Percentiles rank a stretch among this genome's conserved stretches.
phyloP scores from a whole-genome alignment of 169 alveolate species.

The Cryptosporidium xiaoi region DNA sequence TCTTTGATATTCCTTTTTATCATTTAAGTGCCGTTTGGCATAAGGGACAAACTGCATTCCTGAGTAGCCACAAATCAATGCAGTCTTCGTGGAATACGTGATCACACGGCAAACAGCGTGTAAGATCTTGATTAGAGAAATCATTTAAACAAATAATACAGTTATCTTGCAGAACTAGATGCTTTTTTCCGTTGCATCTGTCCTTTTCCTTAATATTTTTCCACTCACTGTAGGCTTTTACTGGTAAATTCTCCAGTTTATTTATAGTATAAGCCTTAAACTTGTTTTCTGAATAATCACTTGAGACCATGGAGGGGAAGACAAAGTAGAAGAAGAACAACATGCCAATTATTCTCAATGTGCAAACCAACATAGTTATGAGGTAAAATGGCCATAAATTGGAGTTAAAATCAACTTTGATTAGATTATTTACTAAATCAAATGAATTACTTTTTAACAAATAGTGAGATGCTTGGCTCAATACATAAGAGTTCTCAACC shows the following conservation, averaged over 20 bases:
- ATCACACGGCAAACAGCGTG: conserved; percentile 84
- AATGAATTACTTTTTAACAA: conserved; percentile 5
- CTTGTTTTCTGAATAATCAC: conserved; percentile 47
- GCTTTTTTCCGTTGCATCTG: background rate
- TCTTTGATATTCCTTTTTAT: background rate
- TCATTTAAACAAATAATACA: conserved; percentile 75
- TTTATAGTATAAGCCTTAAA: conserved; percentile 25
- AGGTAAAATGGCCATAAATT: conserved; percentile 48
- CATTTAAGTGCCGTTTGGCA: conserved; percentile 60
- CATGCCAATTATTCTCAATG: conserved; percentile 45
- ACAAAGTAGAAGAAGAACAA: conserved; percentile 50
- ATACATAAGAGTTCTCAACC: background rate
- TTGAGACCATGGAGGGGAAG: conserved; percentile 42
- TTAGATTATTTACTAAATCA: background rate
- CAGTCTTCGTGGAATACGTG: conserved; percentile 84
- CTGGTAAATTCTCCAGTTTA: conserved; percentile 48
- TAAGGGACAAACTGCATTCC: conserved; percentile 79
- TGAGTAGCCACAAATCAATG: conserved; percentile 84
- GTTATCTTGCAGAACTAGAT: conserved; percentile 28
- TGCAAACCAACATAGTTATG: conserved; percentile 39
- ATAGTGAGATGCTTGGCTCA: background rate
- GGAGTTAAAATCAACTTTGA: conserved; percentile 36
- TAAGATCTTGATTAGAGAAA: conserved; percentile 43
- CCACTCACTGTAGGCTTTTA: conserved; percentile 62
- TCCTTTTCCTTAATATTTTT: conserved; percentile 35